Percentiles rank a stretch among this genome's conserved stretches.
Conservation (phyloP, 116 monocot species). For the Zostera marina region DNA sequence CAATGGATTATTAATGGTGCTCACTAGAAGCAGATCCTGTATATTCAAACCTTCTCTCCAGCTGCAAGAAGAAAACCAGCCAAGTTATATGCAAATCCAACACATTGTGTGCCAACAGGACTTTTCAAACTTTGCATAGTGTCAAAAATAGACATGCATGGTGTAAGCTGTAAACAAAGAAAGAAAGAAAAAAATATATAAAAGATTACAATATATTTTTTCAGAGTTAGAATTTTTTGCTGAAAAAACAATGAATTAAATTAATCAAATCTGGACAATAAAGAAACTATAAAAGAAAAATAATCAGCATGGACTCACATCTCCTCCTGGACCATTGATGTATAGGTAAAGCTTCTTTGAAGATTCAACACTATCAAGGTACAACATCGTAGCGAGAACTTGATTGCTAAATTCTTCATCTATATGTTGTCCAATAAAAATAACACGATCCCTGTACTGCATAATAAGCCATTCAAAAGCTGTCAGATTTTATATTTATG, state of each 20-base stretch:
- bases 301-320: slow-evolving; percentile 86
- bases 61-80: slow-evolving; percentile 98
- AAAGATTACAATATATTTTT: too few species aligned
- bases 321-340: slow-evolving; percentile 91
- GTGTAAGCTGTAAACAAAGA: slow-evolving; percentile 59
- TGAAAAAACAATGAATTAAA: too few species aligned
- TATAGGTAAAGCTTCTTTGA: slow-evolving; percentile 73
- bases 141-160: slow-evolving; percentile 91
- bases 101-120: slow-evolving; percentile 67
- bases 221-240: too few species aligned
- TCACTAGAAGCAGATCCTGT: too few species aligned
- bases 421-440: slow-evolving; percentile 82
- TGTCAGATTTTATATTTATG: neutral
- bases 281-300: too few species aligned
- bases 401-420: slow-evolving; percentile 91
- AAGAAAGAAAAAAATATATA: neutral
- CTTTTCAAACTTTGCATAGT: slow-evolving; percentile 93
- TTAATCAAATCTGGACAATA: too few species aligned
- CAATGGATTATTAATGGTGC: too few species aligned
- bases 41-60: slow-evolving; percentile 59
- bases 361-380: slow-evolving; percentile 73
- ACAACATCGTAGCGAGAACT: slow-evolving; percentile 83
- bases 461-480: slow-evolving; percentile 6
- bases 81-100: slow-evolving; percentile 89
- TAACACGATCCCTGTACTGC: slow-evolving; percentile 91